Base-by-base conservation (phyloP, 2,329 filamentous ascomycete genomes). In the Aspergillus spinulosporus region DNA sequence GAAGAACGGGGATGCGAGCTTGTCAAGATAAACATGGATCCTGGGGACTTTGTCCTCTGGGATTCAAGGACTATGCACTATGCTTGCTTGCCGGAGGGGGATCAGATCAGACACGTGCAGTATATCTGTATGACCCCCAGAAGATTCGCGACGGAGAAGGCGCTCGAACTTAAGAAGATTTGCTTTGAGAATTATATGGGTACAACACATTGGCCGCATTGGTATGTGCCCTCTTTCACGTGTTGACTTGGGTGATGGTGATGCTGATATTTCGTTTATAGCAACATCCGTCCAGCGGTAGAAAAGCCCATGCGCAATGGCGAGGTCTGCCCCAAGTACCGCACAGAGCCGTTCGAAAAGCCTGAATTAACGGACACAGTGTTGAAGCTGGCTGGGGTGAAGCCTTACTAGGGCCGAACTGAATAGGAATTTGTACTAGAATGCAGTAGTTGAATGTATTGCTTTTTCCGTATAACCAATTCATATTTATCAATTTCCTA, bases 81-180 rank as follows among this genome's bases (percentile, higher is more conserved):
- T 26, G 44, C 29, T 5, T 31, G 28, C 5, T 15, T 32, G 1
- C 69, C 74, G 0, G 67, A 67, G 12, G 66, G 67, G 1, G 59
- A 58, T 2, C 54, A 60, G 14, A 69, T 70, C 21, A 66, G 73
- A 0, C 68, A 71, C 4, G 67, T 67, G 5, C 65, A 73, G 6
- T 78, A 78, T 56, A 72, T 74, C 0, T 74, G 68, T 40, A 74
- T 68, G 54, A 78, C 68, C 71, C 76, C 74, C 5, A 75, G 71
- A 9, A 63, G 66, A 4, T 70, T 70, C 42, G 76, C 64, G 12
- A 73, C 60, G 14, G 72, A 75, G 47, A 75, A 76, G 37, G 74
- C 76, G 15, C 65, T 79, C 2, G 31, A 71, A 4, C 64, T 72
- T 5, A 79, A 79, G 70, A 74, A 73, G 62, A 61, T 64, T 2